A percentile compares a stretch with the other conserved stretches of the same genome.
These are phyloP conservation scores for Saccharomycopsis synnaedendra DNA, from an alignment of 805 yeast genomes.

Conservation along the genomic window DNA sequence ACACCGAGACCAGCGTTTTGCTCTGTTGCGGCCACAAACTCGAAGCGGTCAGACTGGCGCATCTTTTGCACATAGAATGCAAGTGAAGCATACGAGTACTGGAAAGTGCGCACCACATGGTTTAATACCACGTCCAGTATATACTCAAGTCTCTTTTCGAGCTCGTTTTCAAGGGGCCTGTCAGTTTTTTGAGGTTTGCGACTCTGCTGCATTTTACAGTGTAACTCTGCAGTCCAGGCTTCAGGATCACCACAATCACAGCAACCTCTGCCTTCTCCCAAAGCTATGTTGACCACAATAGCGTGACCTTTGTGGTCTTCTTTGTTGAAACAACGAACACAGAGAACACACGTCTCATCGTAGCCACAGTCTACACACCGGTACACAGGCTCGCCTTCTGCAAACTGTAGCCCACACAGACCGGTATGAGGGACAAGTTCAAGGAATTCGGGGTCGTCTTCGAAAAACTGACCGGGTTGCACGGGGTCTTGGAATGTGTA, in stretches of 20 bases:
- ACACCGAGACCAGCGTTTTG: too few species aligned
- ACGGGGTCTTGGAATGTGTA: neutral
- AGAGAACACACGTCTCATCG: conserved; percentile 70
- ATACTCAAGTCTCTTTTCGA: conserved; percentile 40
- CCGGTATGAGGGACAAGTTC: conserved; percentile 26
- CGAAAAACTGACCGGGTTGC: neutral
- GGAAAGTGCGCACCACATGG: conserved; percentile 19
- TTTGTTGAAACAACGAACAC: conserved; percentile 61
- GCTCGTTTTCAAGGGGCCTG: conserved; percentile 31
- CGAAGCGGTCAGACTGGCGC: conserved; percentile 4
- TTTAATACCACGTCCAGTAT: conserved; percentile 36
- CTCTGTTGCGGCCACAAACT: neutral
- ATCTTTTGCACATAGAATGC: conserved; percentile 5
- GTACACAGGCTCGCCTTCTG: conserved; percentile 53
- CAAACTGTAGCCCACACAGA: conserved; percentile 58
- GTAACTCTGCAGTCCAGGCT: conserved; percentile 52
- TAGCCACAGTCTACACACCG: conserved; percentile 66
- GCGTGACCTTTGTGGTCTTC: conserved; percentile 59
- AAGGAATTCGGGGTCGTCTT: neutral
- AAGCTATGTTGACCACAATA: conserved; percentile 27
- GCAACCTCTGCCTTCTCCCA: conserved; percentile 34
- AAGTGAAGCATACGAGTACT: conserved; percentile 6
- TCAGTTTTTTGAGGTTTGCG: conserved; percentile 25
- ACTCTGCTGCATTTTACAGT: conserved; percentile 8
- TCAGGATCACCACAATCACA: conserved; percentile 89